phyloP scores from a whole-genome alignment of 306 rosid species.

The Dalbergia cultrata region DNA sequence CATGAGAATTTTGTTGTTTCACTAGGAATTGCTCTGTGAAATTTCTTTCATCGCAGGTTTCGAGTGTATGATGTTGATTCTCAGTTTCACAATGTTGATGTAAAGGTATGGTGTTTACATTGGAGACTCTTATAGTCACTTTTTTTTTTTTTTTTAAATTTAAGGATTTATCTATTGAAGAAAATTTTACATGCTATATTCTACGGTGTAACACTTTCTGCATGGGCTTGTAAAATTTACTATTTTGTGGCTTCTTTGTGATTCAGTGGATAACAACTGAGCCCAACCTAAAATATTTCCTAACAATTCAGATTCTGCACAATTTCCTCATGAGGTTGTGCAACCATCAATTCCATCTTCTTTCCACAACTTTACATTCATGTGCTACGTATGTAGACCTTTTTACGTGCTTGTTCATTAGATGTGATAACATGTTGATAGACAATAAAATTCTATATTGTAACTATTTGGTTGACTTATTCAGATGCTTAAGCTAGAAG shows the following conservation, averaged over 20 bases:
- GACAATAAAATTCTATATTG: conserved; percentile 36
- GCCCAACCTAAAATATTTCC: background rate
- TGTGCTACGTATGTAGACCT: conserved; percentile 22
- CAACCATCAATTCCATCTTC: conserved; percentile 6
- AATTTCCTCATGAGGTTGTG: conserved; percentile 30
- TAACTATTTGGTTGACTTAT: conserved; percentile 49
- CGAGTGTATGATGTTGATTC: conserved; percentile 86
- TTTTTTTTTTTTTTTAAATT: conserved; percentile 10
- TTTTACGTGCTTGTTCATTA: conserved; percentile 31
- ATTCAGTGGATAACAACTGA: conserved; percentile 19
- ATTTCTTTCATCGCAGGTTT: conserved; percentile 72
- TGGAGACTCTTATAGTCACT: conserved; percentile 20
- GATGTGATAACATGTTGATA: conserved; percentile 38
- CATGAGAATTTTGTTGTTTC: conserved; percentile 49
- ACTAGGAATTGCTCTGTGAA: conserved; percentile 44
- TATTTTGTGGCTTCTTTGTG: conserved; percentile 30
- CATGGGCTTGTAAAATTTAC: conserved; percentile 3
- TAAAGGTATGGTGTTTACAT: conserved; percentile 68
- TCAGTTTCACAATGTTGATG: conserved; percentile 81
- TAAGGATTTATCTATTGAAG: conserved; percentile 13
- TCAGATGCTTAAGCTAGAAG: conserved; percentile 97
- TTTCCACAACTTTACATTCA: conserved; percentile 21
- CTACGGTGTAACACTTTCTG: conserved; percentile 28
- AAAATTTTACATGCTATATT: conserved; percentile 34
- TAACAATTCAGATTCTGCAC: conserved; percentile 28